These are phyloP conservation scores for Osmanthus fragrans DNA, from an alignment of 257 asterid species.

Conservation along the genomic window DNA sequence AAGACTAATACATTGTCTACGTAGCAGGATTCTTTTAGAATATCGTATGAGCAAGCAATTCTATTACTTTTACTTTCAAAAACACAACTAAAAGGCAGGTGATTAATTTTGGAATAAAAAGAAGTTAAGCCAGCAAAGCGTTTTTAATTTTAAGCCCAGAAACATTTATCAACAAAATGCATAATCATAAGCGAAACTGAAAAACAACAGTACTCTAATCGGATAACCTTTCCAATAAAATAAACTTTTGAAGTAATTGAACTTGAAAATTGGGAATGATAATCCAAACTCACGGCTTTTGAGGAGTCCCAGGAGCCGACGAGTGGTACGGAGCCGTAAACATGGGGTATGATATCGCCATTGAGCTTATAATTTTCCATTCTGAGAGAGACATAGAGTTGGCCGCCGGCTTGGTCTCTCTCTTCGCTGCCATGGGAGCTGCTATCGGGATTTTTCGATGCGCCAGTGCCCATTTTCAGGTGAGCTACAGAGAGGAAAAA, in stretches of 20 bases:
- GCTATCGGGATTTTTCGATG: constrained; percentile 68
- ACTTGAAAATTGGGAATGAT: background rate
- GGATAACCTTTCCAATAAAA: background rate
- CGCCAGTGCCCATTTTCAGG: constrained; percentile 68
- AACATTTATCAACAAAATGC: background rate
- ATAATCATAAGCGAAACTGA: background rate
- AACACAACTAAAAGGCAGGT: background rate
- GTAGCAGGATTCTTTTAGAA: no score
- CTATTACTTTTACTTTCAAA: background rate
- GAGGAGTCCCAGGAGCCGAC: constrained; percentile 96
- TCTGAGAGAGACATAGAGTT: constrained; percentile 87
- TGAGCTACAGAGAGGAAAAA: background rate
- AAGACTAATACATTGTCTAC: background rate
- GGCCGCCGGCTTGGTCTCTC: constrained; percentile 80
- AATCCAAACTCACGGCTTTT: constrained; percentile 56
- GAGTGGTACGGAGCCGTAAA: constrained; percentile 87
- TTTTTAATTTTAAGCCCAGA: background rate
- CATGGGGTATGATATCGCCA: constrained; percentile 80
- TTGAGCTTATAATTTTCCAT: constrained; percentile 76
- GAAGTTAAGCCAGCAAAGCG: background rate
- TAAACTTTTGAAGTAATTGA: background rate
- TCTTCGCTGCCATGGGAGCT: constrained; percentile 64
- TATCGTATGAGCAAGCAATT: background rate
- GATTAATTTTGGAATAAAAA: background rate
- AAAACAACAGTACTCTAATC: background rate